Base-by-base conservation (phyloP, 495 filamentous ascomycete species). In the Evernia prunastri region DNA sequence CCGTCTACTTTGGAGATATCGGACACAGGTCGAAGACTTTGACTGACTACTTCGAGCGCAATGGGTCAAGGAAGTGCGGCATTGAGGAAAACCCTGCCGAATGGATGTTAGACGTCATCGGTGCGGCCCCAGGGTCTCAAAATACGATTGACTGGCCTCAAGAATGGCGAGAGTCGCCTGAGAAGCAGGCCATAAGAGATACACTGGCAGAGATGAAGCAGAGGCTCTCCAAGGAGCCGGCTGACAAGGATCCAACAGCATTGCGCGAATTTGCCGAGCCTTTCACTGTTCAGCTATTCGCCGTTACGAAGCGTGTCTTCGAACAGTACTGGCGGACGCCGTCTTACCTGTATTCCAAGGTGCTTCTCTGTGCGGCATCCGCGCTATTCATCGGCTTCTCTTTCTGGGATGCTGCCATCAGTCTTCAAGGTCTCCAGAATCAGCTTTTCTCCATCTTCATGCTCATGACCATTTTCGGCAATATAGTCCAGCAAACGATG, bases 101-200 rank as follows among this genome's bases (percentile, higher is more conserved):
- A 76, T 96, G 90, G 89, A 96, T 97, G 90, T 80, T 97, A 42
- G 91, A 96, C 71, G 87, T 91, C 57, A 96, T 93, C 70, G 93
- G 92, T 65, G 91, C 91, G 33, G 92, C 92, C 2, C 92, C 92
- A n/a, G 91, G 90, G 31, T 86, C 84, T 25, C 72, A 80, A 61
- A 86, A 85, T 25, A 82, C 89, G 40, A 83, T 88, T 61, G 90
- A 97, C 72, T 97, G 93, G 93, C 82, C 84, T 69, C 72, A 87
- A 58, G 79, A 86, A 18, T 97, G 92, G 92, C 85, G 86, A 36
- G 81, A 89, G 15, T 89, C 86, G 67, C 75, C 83, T 33, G 92
- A 97, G 75, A 86, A 86, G 70, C 70, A 76, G 47, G 81, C 73
- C 0, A 84, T 93, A 47, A 84, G 86, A 58, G 76, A 79, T 18